Percentiles rank a stretch among this genome's conserved stretches.
Conservation (phyloP, 768 basidiomycete genomes). For the Lactarius deliciosus region DNA sequence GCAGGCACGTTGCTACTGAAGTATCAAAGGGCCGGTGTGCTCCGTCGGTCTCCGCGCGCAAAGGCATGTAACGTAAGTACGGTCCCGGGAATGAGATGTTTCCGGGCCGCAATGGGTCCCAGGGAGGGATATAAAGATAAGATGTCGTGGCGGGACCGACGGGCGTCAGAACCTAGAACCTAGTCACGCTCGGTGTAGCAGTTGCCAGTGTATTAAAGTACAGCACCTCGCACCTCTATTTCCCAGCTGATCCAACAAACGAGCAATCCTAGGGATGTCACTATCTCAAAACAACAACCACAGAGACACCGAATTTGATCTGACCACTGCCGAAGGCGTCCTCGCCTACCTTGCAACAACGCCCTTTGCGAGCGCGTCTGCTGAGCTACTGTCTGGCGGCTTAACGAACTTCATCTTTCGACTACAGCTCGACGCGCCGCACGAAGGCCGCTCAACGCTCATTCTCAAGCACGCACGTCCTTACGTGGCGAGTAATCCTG, state of each 20-base stretch:
- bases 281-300: background rate
- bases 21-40: too few relatives aligned
- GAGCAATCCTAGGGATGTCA: background rate
- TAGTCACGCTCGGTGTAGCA: background rate
- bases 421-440: conserved; percentile 42
- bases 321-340: conserved; percentile 38
- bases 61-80: too few relatives aligned
- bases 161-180: background rate
- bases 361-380: conserved; percentile 45
- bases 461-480: conserved; percentile 60
- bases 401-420: conserved; percentile 56
- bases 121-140: too few relatives aligned
- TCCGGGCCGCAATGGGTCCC: too few relatives aligned
- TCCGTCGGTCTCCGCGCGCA: too few relatives aligned
- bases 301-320: conserved; percentile 25
- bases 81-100: too few relatives aligned
- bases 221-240: background rate
- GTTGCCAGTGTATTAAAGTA: background rate
- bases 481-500: conserved; percentile 27
- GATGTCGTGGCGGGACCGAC: background rate
- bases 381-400: conserved; percentile 51
- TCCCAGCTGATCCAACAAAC: background rate
- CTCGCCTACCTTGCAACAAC: conserved; percentile 48
- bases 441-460: conserved; percentile 46
- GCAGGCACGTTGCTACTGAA: too few relatives aligned